Evolutionary conservation across 2,329 filamentous ascomycete species (phyloP), one percentile per base, ranked within the genome.

Genomic region (Curvularia verruculosa): DNA sequence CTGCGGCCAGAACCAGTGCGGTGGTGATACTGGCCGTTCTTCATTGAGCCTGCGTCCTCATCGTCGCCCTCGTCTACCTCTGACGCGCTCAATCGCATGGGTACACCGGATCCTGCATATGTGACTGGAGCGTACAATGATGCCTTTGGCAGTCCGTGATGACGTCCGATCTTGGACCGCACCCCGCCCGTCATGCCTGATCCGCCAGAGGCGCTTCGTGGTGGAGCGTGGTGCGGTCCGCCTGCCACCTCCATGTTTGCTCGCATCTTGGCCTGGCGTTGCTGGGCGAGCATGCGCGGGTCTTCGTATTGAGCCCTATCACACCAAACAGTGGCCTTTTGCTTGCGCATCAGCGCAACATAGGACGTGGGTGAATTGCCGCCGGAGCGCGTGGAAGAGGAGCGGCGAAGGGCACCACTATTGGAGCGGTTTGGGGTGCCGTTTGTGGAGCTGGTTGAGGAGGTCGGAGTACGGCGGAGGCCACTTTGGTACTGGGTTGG

Each of bases 261-360:
- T 47, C 92, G 85, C 80, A 91, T 87, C 81, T 95, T 96, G 56
- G 93, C 95, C 36, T 90, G 89, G 56, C 90, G 86, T 75, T 96
- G 92, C 70, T 93, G 89, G 26, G 92, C 92, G 3, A 89, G 80
- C 55, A 95, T 80, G 49, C 92, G 85, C 0, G 94, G 91, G 74
- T 99, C 95, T 77, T 98, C 92, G 60, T 91, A 88, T 75, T 99
- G 95, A 9, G 94, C 86, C 52, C 93, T 89, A 74, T 98, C 95
- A 80, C 93, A 97, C 95, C 95, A 99, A 4, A 99, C 95, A 0
- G 95, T 99, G 29, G 92, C 95, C 76, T 98, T 98, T 78, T 99
- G 95, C 75, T 93, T 94, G 61, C 95, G 87, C 79, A 99, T 89
- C n/a, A 97, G 84, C 34, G 95, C 93, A 49, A 99, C 95, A 77